Conservation (phyloP, 2,329 filamentous ascomycete genomes). For the Trichoderma brevicompactum region DNA sequence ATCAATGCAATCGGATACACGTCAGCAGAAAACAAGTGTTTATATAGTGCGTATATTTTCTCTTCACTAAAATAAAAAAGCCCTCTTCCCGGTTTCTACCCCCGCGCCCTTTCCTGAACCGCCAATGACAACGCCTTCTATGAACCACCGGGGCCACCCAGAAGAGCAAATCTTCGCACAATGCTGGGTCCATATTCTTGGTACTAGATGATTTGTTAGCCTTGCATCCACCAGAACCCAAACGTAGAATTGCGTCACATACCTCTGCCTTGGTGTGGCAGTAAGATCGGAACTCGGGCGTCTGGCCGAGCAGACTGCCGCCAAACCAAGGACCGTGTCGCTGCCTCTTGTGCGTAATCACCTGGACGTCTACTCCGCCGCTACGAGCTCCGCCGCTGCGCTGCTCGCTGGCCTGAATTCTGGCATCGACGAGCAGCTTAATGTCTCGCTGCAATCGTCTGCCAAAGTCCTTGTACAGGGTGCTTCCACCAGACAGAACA, state of each 20-base stretch:
- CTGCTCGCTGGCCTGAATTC: slow-evolving; percentile 90
- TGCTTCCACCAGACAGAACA: slow-evolving; percentile 94
- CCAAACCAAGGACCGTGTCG: slow-evolving; percentile 98
- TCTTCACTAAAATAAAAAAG: slow-evolving; percentile 3
- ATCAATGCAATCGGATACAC: background rate
- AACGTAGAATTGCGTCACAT: slow-evolving; percentile 34
- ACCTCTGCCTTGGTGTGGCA: slow-evolving; percentile 90
- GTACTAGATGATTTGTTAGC: slow-evolving; percentile 61
- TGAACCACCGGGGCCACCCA: slow-evolving; percentile 87
- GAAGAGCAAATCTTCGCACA: slow-evolving; percentile 88
- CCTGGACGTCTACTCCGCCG: slow-evolving; percentile 93
- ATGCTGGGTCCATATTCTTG: slow-evolving; percentile 96
- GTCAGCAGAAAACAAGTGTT: background rate
- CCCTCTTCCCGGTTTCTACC: slow-evolving; percentile 9
- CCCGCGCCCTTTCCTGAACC: background rate
- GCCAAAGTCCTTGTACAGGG: slow-evolving; percentile 98
- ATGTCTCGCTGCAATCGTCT: slow-evolving; percentile 96
- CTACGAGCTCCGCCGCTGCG: slow-evolving; percentile 90
- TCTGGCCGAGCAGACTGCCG: slow-evolving; percentile 93
- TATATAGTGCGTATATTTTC: slow-evolving; percentile 22
- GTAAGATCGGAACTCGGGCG: slow-evolving; percentile 97
- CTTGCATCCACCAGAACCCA: background rate
- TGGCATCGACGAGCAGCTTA: slow-evolving; percentile 89
- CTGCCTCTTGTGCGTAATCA: slow-evolving; percentile 97
- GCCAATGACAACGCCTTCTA: slow-evolving; percentile 43